Evolutionary conservation across 169 alveolate species (phyloP).

Genomic region (Eimeria sp.): DNA sequence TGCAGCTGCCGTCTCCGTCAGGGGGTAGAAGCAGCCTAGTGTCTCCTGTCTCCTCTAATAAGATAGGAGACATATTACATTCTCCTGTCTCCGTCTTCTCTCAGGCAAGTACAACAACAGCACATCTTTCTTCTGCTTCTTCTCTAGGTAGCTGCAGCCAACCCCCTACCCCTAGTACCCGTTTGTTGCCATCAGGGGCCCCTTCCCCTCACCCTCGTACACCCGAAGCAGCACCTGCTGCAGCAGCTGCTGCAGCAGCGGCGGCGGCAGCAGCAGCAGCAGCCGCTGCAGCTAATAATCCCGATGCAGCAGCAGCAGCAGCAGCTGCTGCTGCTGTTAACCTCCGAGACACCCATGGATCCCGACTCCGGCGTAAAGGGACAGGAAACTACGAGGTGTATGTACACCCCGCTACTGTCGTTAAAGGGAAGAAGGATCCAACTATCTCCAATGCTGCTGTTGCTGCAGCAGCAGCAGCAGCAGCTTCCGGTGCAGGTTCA

Average conservation of each 20-base stretch:
- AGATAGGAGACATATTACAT: background rate
- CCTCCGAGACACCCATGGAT: background rate
- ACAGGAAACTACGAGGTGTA: background rate
- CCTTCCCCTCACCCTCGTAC: background rate
- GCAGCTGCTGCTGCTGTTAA: conserved; percentile 13
- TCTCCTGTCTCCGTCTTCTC: conserved; percentile 39
- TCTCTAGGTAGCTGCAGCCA: conserved; percentile 55
- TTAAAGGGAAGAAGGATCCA: background rate
- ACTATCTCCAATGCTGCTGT: background rate
- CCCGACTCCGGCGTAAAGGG: background rate
- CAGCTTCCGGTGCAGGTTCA: background rate
- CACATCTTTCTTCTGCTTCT: conserved; percentile 6
- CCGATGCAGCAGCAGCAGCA: background rate
- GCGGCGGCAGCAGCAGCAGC: conserved; percentile 14
- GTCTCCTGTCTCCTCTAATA: background rate
- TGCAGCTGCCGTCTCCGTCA: background rate
- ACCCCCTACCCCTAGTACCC: conserved; percentile 16
- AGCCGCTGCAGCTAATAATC: background rate
- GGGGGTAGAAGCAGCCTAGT: background rate
- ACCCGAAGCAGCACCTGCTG: background rate
- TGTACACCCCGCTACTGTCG: conserved; percentile 8
- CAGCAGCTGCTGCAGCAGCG: background rate
- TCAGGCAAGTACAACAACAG: conserved; percentile 38
- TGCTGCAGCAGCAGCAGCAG: conserved; percentile 18
- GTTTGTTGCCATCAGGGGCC: conserved; percentile 10